A percentile compares a stretch with the other conserved stretches of the same genome.
phyloP scores from a whole-genome alignment of 31 red algal genomes.

The Endocladia muricata region DNA sequence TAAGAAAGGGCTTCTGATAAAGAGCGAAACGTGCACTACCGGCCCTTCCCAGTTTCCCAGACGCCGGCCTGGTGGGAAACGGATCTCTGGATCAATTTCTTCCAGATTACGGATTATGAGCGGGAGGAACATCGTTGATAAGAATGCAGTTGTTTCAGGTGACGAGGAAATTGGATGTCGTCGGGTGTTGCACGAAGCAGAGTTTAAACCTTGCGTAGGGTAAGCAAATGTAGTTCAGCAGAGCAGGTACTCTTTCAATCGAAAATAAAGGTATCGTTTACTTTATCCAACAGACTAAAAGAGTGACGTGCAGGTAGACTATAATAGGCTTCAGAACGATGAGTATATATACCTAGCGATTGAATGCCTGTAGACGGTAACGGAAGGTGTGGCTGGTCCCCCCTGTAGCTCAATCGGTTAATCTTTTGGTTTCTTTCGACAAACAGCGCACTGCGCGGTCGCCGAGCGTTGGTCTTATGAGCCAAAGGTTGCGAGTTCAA shows the following conservation, averaged over 20 bases:
- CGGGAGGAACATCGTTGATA: no score
- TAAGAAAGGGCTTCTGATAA: no score
- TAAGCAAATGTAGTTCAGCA: neutral
- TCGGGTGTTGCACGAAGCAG: no score
- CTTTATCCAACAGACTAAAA: neutral
- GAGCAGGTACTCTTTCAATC: neutral
- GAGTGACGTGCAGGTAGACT: neutral
- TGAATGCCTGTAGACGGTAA: neutral
- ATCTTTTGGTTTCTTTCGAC: conserved; percentile 9
- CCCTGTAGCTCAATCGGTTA: conserved; percentile 78
- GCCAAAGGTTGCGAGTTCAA: conserved; percentile 84
- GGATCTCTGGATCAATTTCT: no score
- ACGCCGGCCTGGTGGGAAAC: no score
- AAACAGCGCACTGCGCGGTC: conserved; percentile 1
- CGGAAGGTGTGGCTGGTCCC: neutral
- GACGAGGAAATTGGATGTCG: no score
- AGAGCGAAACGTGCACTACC: no score
- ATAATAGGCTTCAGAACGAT: no score
- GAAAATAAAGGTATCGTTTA: neutral
- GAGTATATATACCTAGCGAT: neutral
- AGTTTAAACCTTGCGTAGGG: neutral
- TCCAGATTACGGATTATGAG: no score
- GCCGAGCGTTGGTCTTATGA: conserved; percentile 77
- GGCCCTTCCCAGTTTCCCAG: no score
- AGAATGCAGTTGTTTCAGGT: no score